These are phyloP conservation scores for Candida orba DNA, from an alignment of 805 yeast species.

Conservation along the genomic window DNA sequence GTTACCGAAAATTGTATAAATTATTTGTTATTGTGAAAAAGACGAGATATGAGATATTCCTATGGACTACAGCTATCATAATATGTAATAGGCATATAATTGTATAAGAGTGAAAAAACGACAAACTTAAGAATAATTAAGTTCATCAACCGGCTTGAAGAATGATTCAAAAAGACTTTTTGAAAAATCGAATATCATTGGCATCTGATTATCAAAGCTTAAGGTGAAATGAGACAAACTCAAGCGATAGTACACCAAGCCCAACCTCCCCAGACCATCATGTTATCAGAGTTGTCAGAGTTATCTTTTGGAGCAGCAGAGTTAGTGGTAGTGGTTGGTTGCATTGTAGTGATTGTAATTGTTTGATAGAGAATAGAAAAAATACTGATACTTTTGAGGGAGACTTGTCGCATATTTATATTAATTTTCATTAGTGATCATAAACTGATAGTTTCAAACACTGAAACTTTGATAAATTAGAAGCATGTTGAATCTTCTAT, in stretches of 20 bases:
- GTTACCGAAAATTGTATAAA: no score
- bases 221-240: neutral
- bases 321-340: constrained; percentile 3
- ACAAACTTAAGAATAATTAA: no score
- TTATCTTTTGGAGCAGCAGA: constrained; percentile 8
- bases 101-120: no score
- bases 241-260: constrained; percentile 6
- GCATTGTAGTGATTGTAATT: constrained; percentile 1
- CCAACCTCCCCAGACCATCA: constrained; percentile 9
- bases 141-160: no score
- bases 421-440: neutral
- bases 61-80: no score
- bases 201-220: neutral
- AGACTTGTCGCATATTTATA: neutral
- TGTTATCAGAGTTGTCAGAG: constrained; percentile 8
- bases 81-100: no score
- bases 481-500: no score
- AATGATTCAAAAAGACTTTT: no score
- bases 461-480: neutral
- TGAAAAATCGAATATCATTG: no score
- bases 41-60: no score
- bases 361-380: constrained; percentile 1
- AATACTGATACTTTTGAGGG: neutral
- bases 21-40: no score
- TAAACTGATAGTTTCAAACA: neutral